Evolutionary conservation across 805 yeast genomes (phyloP), one percentile per base, ranked within the genome.

Genomic region (Barnettozyma siamensis): DNA sequence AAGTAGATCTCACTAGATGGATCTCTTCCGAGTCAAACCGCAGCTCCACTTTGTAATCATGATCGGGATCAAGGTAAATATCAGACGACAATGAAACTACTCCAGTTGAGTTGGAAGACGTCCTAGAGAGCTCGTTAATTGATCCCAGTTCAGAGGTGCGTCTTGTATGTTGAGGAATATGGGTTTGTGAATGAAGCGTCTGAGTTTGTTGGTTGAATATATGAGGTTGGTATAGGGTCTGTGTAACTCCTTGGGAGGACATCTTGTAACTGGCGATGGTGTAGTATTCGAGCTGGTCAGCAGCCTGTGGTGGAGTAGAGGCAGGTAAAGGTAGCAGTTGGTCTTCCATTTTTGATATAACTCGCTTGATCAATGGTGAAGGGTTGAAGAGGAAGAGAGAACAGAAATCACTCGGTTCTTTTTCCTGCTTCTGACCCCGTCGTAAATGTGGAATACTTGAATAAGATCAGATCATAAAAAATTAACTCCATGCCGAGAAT

Each of bases 1-100:
- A 68, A 5, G 70, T 58, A 7, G 53, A 51, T 39, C 65, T 55
- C 3, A 68, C 47, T n/a, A 66, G 44, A n/a, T 52, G 50, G 11
- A 55, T 54, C 46, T 68, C 72, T 10, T 60, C 49, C 2, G 50
- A 36, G 2, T 58, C 53, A 35, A 66, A 54, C 24, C 53, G 52
- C 19, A 64, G 48, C 9, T 54, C 53, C 15, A 63, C 51, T 41
- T 57, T 57, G 46, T 51, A 56, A n/a, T 47, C 41, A 23, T 41
- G 43, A 4, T 40, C 42, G 3, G 47, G 43, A 8, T 53, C 56
- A 12, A 47, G 40, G 21, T 47, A 49, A 20, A 52, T 43, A 18
- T 54, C 54, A 9, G 59, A 54, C 7, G 50, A 44, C 17, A 47
- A 3, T 12, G 40, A 35, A 4, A 20, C 28, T 12, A 33, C 24